phyloP scores from a whole-genome alignment of 345 rosid species.

The Eucalyptus virginea region DNA sequence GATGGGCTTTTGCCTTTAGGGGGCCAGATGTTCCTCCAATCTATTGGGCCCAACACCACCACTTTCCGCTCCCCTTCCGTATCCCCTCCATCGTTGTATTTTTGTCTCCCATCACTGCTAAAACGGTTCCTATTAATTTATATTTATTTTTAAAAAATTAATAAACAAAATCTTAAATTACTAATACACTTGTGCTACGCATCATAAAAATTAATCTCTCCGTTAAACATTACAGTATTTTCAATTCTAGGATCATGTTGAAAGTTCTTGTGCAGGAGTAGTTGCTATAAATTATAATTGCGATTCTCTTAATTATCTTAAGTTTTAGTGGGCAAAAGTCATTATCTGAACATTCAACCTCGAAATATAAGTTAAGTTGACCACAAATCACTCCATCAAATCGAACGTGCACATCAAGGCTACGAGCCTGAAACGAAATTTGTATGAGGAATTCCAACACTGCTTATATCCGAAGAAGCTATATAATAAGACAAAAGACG shows the following conservation, averaged over 20 bases:
- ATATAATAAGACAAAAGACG: no score
- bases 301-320: no score
- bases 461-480: neutral
- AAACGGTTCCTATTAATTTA: neutral
- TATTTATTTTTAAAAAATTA: no score
- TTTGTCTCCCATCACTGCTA: neutral
- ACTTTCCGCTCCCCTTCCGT: rapidly evolving
- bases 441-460: neutral
- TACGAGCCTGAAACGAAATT: neutral
- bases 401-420: rapidly evolving
- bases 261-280: neutral
- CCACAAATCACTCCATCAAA: neutral
- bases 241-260: rapidly evolving
- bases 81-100: neutral
- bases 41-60: neutral
- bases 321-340: neutral
- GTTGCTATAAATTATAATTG: no score
- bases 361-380: rapidly evolving
- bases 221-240: rapidly evolving
- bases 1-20: rapidly evolving
- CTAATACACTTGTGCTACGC: rapidly evolving
- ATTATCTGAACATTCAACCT: rapidly evolving
- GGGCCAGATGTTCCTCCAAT: neutral
- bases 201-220: rapidly evolving
- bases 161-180: neutral